Conservation (phyloP, 352 stramenopile species). For the Globisporangium takayamanum region DNA sequence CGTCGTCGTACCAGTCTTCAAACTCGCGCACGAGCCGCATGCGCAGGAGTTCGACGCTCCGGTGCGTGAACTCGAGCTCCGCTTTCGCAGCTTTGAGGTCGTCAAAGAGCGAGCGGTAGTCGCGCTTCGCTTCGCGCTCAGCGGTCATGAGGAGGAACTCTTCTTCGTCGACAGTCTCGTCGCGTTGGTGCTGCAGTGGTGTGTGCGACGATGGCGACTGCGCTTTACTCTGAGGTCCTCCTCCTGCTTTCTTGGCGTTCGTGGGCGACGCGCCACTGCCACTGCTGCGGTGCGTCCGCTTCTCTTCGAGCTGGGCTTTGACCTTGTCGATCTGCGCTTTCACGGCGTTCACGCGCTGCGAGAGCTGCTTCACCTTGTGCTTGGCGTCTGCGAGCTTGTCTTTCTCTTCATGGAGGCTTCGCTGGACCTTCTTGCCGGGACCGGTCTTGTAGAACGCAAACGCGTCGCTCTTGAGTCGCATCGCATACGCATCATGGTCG, state of each 20-base stretch:
- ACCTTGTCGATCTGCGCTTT: slow-evolving; percentile 76
- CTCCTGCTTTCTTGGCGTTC: neutral
- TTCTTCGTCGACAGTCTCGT: slow-evolving; percentile 90
- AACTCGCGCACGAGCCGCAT: slow-evolving; percentile 79
- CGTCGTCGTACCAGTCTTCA: slow-evolving; percentile 74
- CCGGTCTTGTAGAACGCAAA: slow-evolving; percentile 66
- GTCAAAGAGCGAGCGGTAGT: slow-evolving; percentile 79
- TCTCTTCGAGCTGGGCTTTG: slow-evolving; percentile 55
- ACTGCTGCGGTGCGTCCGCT: slow-evolving; percentile 30
- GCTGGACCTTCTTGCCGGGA: slow-evolving; percentile 49
- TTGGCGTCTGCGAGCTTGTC: slow-evolving; percentile 66
- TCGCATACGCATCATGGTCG: slow-evolving; percentile 6
- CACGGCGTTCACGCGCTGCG: slow-evolving; percentile 61
- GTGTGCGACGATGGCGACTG: neutral
- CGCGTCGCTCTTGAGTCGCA: slow-evolving; percentile 52
- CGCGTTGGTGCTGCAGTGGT: slow-evolving; percentile 23
- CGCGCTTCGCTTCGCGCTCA: slow-evolving; percentile 81
- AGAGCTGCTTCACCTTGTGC: slow-evolving; percentile 66
- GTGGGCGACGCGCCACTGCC: slow-evolving; percentile 7
- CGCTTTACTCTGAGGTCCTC: neutral
- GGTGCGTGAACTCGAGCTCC: slow-evolving; percentile 58
- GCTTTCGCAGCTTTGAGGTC: slow-evolving; percentile 74
- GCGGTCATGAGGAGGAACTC: slow-evolving; percentile 86
- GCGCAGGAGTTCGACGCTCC: slow-evolving; percentile 68
- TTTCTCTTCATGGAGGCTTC: slow-evolving; percentile 65